These are phyloP conservation scores for Parachlorella kessleri DNA, from an alignment of 139 green algal genomes.

Conservation along the genomic window DNA sequence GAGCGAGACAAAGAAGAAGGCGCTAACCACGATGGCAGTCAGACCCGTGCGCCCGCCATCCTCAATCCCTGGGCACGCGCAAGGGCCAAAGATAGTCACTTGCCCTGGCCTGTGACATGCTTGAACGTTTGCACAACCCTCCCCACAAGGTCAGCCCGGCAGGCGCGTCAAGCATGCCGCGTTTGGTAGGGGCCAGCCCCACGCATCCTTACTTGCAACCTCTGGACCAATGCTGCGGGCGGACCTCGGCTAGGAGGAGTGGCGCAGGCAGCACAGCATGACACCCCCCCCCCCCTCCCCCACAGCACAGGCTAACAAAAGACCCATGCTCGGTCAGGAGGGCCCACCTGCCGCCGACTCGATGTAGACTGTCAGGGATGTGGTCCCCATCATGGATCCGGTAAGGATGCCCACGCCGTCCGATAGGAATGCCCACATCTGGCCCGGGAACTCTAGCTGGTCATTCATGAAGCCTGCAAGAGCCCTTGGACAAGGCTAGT, in stretches of 20 bases:
- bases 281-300: neutral
- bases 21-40: conserved; percentile 31
- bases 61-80: conserved; percentile 62
- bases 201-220: too few species aligned
- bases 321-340: neutral
- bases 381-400: conserved; percentile 76
- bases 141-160: too few species aligned
- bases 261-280: too few species aligned
- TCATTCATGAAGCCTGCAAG: conserved; percentile 67
- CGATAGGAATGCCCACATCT: conserved; percentile 60
- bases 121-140: too few species aligned
- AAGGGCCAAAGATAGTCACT: too few species aligned
- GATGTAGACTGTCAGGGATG: conserved; percentile 72
- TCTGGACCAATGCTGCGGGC: too few species aligned
- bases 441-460: conserved; percentile 59
- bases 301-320: neutral
- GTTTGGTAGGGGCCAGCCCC: too few species aligned
- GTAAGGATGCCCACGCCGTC: conserved; percentile 73
- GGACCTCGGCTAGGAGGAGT: too few species aligned
- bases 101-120: too few species aligned
- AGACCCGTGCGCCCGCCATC: conserved; percentile 75
- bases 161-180: too few species aligned
- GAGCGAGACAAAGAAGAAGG: conserved; percentile 77
- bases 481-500: too few species aligned
- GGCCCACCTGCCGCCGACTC: conserved; percentile 59